A percentile compares a stretch with the other conserved stretches of the same genome.
Conservation (phyloP, 768 basidiomycete species). For the Boletus rubroflammeus region DNA sequence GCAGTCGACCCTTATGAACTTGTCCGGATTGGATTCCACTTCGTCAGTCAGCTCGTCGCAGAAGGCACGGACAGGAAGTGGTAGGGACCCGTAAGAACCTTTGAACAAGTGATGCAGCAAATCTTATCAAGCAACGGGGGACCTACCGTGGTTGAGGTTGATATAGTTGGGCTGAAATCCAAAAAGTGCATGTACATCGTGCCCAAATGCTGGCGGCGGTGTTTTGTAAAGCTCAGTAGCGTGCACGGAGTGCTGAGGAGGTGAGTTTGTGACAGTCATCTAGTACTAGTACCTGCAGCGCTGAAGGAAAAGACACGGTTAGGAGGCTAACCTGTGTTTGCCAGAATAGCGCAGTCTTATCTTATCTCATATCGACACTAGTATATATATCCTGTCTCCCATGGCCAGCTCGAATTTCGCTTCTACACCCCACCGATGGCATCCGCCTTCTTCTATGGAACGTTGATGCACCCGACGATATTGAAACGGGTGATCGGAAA, state of each 20-base stretch:
- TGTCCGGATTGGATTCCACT: constrained; percentile 55
- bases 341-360: no score
- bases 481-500: constrained; percentile 72
- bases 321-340: not conserved
- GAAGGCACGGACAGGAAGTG: constrained; percentile 47
- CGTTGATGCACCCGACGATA: constrained; percentile 83
- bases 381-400: not conserved
- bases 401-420: not conserved
- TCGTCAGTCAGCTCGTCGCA: constrained; percentile 39
- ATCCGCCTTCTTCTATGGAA: constrained; percentile 85
- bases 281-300: no score
- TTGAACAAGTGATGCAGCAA: not conserved
- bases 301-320: not conserved
- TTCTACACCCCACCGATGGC: constrained; percentile 21
- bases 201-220: constrained; percentile 50
- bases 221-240: constrained; percentile 19
- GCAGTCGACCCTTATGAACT: constrained; percentile 43
- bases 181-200: constrained; percentile 50
- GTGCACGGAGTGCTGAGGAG: not conserved
- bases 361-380: not conserved
- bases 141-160: constrained; percentile 62
- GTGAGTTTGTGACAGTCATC: constrained; percentile 7
- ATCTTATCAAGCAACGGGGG: not conserved
- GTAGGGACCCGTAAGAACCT: constrained; percentile 62
- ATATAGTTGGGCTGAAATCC: constrained; percentile 55